These are phyloP conservation scores for Neonothopanus nambi DNA, from an alignment of 1,284 basidiomycete genomes.

Conservation along the genomic window DNA sequence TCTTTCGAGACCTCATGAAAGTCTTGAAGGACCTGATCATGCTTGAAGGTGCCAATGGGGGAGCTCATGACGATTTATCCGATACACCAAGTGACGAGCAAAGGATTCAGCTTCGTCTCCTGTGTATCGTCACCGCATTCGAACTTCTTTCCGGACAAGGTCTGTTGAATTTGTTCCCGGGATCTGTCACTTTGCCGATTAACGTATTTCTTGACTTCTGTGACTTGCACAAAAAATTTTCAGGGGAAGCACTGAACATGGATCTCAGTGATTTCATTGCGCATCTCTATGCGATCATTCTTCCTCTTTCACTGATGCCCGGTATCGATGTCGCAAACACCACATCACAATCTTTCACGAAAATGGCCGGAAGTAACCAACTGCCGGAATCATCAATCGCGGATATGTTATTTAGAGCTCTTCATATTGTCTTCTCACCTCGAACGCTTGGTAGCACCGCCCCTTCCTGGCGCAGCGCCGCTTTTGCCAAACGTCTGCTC, in stretches of 20 bases:
- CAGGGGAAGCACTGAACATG: constrained; percentile 94
- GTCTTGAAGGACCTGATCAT: constrained; percentile 82
- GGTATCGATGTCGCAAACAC: constrained; percentile 45
- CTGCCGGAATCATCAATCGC: constrained; percentile 39
- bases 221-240: not conserved
- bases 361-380: constrained; percentile 17
- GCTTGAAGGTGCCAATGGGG: constrained; percentile 43
- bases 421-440: constrained; percentile 77
- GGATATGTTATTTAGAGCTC: constrained; percentile 85
- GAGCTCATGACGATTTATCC: constrained; percentile 41
- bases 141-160: constrained; percentile 97
- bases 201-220: constrained; percentile 8
- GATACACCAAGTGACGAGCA: constrained; percentile 23
- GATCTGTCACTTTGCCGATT: not conserved
- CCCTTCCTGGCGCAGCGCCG: constrained; percentile 81
- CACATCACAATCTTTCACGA: constrained; percentile 21
- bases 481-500: constrained; percentile 90
- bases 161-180: constrained; percentile 30
- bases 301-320: constrained; percentile 55
- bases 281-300: constrained; percentile 71
- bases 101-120: constrained; percentile 66
- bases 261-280: constrained; percentile 91
- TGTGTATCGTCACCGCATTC: constrained; percentile 94
- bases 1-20: constrained; percentile 93
- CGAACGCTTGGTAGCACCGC: constrained; percentile 52